phyloP scores from a whole-genome alignment of 345 rosid species.

The Populus alba region DNA sequence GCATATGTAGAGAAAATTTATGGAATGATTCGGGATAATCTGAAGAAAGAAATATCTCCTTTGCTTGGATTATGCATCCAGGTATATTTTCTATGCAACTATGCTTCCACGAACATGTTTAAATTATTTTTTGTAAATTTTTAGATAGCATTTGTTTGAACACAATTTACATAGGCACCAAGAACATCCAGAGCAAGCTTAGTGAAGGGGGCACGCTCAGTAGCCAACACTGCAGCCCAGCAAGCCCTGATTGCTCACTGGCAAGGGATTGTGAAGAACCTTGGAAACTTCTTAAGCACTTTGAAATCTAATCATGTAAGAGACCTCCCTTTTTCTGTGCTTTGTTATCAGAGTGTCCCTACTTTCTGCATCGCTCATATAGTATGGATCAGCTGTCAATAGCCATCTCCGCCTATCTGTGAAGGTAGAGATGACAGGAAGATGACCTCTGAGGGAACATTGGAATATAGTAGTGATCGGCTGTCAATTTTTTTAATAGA shows the following conservation, averaged over 20 bases:
- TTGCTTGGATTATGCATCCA: constrained; percentile 95
- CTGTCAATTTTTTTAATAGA: background rate
- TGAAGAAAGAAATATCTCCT: constrained; percentile 96
- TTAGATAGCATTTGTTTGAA: background rate
- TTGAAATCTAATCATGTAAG: constrained; percentile 73
- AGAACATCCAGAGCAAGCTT: constrained; percentile 96
- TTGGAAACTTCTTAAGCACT: constrained; percentile 77
- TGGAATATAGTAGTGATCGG: background rate
- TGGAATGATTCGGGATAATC: constrained; percentile 93
- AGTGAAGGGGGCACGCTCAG: constrained; percentile 86
- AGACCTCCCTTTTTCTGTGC: background rate
- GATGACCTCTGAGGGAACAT: background rate
- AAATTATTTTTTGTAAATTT: background rate
- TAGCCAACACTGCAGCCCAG: constrained; percentile 75
- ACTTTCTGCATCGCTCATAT: background rate
- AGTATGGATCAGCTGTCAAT: background rate
- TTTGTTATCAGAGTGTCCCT: background rate
- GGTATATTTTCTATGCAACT: constrained; percentile 33
- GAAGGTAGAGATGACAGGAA: background rate
- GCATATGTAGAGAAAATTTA: constrained; percentile 96
- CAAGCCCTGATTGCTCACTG: constrained; percentile 91
- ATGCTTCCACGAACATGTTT: background rate
- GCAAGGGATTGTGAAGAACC: constrained; percentile 97
- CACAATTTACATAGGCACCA: constrained; percentile 64
- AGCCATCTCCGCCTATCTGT: background rate